Percentiles rank a stretch among this genome's conserved stretches.
These are phyloP conservation scores for Anacardium occidentale DNA, from an alignment of 345 rosid species.

Conservation along the genomic window DNA sequence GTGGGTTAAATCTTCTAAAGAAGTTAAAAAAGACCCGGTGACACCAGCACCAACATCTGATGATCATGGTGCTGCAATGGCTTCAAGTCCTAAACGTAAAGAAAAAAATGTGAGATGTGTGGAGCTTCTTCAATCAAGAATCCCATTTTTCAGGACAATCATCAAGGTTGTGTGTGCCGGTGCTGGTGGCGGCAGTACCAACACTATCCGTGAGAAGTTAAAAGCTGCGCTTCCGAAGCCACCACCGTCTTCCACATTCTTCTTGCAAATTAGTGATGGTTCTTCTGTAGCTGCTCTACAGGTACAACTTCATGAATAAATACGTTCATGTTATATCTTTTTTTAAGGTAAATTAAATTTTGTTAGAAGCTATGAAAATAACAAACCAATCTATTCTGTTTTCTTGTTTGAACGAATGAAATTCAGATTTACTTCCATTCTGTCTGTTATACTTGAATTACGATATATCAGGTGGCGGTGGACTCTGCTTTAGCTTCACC, in stretches of 20 bases:
- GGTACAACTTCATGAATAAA: slow-evolving; percentile 33
- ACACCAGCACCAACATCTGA: slow-evolving; percentile 20
- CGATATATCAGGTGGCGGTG: slow-evolving; percentile 52
- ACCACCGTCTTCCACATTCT: slow-evolving; percentile 29
- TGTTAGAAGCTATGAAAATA: background rate
- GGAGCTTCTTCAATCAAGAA: slow-evolving; percentile 64
- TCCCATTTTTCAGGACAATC: slow-evolving; percentile 61
- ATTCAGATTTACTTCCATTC: background rate
- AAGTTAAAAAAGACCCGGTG: slow-evolving; percentile 43
- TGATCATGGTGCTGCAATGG: slow-evolving; percentile 10
- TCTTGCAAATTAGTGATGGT: slow-evolving; percentile 70
- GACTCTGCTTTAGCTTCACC: slow-evolving; percentile 55
- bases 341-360: too few species aligned
- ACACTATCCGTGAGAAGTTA: slow-evolving; percentile 39
- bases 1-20: slow-evolving; percentile 84
- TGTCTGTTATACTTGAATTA: background rate
- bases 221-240: slow-evolving; percentile 33
- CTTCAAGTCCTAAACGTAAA: slow-evolving; percentile 18
- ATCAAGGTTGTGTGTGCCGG: slow-evolving; percentile 54
- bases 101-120: slow-evolving; percentile 42
- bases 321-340: too few species aligned
- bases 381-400: background rate
- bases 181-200: background rate
- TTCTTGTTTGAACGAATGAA: background rate
- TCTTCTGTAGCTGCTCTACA: slow-evolving; percentile 60